Conservation (phyloP, 768 basidiomycete species). For the Lentinula guzmanii region DNA sequence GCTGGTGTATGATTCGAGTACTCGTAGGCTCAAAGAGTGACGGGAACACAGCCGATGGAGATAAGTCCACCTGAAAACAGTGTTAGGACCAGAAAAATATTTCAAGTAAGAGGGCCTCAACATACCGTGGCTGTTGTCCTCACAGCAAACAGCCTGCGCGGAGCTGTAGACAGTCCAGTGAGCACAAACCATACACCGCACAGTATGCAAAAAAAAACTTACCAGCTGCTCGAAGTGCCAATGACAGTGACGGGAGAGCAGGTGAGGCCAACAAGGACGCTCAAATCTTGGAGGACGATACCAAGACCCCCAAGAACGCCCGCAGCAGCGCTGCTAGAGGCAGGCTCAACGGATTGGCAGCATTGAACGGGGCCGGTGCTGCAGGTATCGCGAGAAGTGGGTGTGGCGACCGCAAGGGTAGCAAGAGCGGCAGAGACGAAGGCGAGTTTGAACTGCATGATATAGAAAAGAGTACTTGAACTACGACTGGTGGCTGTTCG, state of each 20-base stretch:
- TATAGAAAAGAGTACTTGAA: not conserved
- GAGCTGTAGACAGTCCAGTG: not conserved
- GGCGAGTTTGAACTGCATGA: not conserved
- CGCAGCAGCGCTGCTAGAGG: slow-evolving; percentile 4
- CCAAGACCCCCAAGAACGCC: slow-evolving; percentile 11
- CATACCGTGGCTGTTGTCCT: not conserved
- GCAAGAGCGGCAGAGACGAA: slow-evolving; percentile 2
- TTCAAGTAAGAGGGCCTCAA: too few species aligned
- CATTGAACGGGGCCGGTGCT: slow-evolving; percentile 22
- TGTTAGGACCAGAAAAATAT: too few species aligned
- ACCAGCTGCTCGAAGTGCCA: slow-evolving; percentile 7
- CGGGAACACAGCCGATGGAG: slow-evolving; percentile 1
- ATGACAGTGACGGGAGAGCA: slow-evolving; percentile 7
- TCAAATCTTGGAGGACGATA: slow-evolving; percentile 45
- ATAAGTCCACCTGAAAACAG: not conserved
- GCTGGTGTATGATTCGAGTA: too few species aligned
- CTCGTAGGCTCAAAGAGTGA: not conserved
- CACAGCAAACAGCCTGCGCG: slow-evolving; percentile 6
- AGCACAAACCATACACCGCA: not conserved
- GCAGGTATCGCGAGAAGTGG: slow-evolving; percentile 14
- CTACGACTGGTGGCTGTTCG: not conserved
- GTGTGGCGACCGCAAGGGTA: slow-evolving; percentile 14
- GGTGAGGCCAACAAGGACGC: not conserved
- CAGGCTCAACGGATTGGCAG: slow-evolving; percentile 12
- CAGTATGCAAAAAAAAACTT: not conserved